Evolutionary conservation across 2,329 filamentous ascomycete genomes (phyloP), one percentile per base, ranked within the genome.

Genomic region (Sporothrix variecibatus): DNA sequence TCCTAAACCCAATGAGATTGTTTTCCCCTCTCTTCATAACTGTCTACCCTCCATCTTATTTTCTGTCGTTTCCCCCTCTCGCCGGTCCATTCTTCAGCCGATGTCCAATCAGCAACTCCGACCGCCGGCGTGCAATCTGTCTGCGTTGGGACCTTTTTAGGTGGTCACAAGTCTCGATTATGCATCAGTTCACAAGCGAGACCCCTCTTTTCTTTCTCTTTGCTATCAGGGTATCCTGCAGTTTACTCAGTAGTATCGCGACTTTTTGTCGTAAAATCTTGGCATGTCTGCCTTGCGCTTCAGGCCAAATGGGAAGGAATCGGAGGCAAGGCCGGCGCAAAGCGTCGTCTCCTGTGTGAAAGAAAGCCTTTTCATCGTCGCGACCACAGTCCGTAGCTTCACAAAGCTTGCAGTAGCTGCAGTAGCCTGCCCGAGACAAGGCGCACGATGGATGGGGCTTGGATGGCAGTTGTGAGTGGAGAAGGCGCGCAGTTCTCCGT

Each of bases 211-310:
- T 28, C 49, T 51, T 40, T 9, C n/a, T n/a, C n/a, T n/a, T n/a
- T n/a, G n/a, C n/a, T n/a, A n/a, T n/a, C n/a, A n/a, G n/a, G n/a
- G n/a, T n/a, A n/a, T n/a, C n/a, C n/a, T n/a, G n/a, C n/a, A n/a
- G n/a, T n/a, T n/a, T n/a, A n/a, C n/a, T n/a, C n/a, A n/a, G 43
- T 17, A 46, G 43, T 9, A 9, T 17, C 43, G 11, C 17, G 11
- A 4, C 8, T 9, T 46, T 9, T 2, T 2, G 3, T 9, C 20
- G 4, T 17, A 46, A 11, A 17, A 3, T 38, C 58, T 62, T 62
- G 58, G 58, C 58, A 62, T 62, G 58, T 62, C 58, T 62, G 58
- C 58, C 58, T 62, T 60, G 56, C 58, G 58, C 58, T 56, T 28
- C 31, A 62, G 58, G 17, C 28, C 31, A 62, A 31, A 62, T n/a